Evolutionary conservation across 371 early-diverging fungal species (phyloP).

Genomic region (Mortierella sp.): DNA sequence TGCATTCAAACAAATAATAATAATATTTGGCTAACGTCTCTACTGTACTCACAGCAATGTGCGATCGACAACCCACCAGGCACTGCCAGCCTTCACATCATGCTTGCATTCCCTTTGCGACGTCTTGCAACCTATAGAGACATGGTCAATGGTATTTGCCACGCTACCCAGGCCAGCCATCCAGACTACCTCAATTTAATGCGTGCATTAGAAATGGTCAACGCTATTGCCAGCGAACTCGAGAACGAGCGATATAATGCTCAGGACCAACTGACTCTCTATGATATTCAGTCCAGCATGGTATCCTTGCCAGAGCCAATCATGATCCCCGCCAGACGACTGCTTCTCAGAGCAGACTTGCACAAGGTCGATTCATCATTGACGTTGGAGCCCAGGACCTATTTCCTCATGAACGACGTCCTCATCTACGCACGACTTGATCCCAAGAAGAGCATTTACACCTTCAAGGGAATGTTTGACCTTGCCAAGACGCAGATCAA

Average conservation of each 20-base stretch:
- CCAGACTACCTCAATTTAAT: constrained; percentile 48
- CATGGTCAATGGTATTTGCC: constrained; percentile 35
- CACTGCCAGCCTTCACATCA: constrained; percentile 46
- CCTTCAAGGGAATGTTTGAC: constrained; percentile 57
- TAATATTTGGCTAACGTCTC: not conserved
- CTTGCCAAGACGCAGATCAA: constrained; percentile 40
- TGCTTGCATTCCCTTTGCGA: constrained; percentile 42
- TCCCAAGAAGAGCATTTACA: constrained; percentile 46
- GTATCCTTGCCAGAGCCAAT: constrained; percentile 47
- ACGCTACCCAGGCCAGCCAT: constrained; percentile 41
- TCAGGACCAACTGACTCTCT: constrained; percentile 45
- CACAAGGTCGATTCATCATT: constrained; percentile 52
- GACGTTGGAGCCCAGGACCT: constrained; percentile 47
- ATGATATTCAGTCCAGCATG: constrained; percentile 52
- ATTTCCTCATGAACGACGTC: constrained; percentile 54
- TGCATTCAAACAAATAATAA: not conserved
- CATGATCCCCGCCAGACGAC: constrained; percentile 43
- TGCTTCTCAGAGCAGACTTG: constrained; percentile 50
- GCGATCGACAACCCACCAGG: constrained; percentile 39
- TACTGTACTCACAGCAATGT: constrained; percentile 27
- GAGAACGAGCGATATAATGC: constrained; percentile 30
- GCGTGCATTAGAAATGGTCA: constrained; percentile 31
- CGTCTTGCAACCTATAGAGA: constrained; percentile 44
- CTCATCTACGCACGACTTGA: constrained; percentile 50
- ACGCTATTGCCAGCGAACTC: constrained; percentile 25